phyloP scores from a whole-genome alignment of 1,139 yeast species.

The Torulaspora globosa region DNA sequence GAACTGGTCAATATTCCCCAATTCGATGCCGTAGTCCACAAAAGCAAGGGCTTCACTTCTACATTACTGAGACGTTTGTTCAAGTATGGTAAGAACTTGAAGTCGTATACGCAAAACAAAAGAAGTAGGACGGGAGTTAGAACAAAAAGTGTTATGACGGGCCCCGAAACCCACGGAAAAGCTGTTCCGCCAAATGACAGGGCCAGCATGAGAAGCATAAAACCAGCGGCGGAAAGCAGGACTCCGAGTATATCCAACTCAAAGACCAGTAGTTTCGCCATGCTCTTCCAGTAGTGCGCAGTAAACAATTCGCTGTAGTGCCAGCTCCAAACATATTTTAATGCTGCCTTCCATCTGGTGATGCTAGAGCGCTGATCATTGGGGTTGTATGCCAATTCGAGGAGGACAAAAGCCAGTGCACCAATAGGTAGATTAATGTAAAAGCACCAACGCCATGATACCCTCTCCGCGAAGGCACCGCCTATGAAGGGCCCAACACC shows the following conservation, averaged over 20 bases:
- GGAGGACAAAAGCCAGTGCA: constrained; percentile 46
- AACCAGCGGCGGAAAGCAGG: constrained; percentile 39
- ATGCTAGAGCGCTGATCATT: background rate
- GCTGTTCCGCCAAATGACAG: constrained; percentile 6
- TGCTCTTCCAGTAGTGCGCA: constrained; percentile 21
- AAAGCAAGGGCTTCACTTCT: constrained; percentile 2
- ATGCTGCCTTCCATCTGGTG: background rate
- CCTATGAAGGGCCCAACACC: constrained; percentile 64
- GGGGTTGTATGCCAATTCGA: constrained; percentile 32
- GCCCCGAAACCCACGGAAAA: constrained; percentile 4
- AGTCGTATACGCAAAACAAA: constrained; percentile 4
- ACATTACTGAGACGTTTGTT: background rate
- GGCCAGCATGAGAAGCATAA: constrained; percentile 35
- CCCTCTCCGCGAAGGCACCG: constrained; percentile 55
- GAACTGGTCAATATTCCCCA: constrained; percentile 4
- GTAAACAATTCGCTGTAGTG: background rate
- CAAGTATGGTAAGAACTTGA: background rate
- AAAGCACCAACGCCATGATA: constrained; percentile 72
- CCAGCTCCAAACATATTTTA: background rate
- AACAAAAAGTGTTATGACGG: constrained; percentile 3
- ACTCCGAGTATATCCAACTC: constrained; percentile 47
- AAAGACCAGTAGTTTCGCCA: constrained; percentile 47
- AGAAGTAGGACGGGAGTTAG: constrained; percentile 2
- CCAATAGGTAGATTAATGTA: constrained; percentile 65
- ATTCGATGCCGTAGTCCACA: constrained; percentile 6